These are phyloP conservation scores for Carex scoparia DNA, from an alignment of 176 grass and related monocot species.

Conservation along the genomic window DNA sequence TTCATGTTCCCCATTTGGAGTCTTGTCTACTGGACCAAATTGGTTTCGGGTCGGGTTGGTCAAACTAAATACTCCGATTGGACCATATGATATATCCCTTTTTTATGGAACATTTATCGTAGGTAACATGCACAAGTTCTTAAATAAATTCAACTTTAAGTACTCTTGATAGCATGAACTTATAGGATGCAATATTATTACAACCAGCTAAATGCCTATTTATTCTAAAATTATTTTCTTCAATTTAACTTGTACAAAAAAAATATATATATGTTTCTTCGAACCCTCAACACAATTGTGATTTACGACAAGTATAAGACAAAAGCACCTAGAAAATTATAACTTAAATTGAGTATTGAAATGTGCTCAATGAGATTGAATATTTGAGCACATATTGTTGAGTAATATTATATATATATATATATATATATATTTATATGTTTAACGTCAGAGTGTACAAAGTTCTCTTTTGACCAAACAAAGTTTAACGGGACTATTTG, in stretches of 20 bases:
- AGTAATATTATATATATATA: no score
- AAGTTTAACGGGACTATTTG: background rate
- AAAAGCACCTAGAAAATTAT: no score
- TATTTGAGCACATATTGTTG: background rate
- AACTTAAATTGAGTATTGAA: no score
- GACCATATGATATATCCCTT: background rate
- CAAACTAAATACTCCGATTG: background rate
- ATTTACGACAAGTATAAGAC: no score
- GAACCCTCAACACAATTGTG: no score
- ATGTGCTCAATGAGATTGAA: background rate
- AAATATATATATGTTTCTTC: no score
- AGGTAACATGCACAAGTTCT: background rate
- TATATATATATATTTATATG: no score
- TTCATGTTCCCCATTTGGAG: slow-evolving; percentile 27
- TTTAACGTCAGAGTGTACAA: background rate
- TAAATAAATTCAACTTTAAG: background rate
- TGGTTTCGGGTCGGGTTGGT: slow-evolving; percentile 10
- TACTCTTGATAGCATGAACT: background rate
- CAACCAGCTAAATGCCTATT: background rate
- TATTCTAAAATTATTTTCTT: background rate
- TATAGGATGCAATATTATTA: no score
- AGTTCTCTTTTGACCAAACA: background rate
- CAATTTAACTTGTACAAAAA: background rate
- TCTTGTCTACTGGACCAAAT: slow-evolving; percentile 24
- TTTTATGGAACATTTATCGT: background rate